Percentiles rank a stretch among this genome's conserved stretches.
Evolutionary conservation across 176 grass and related monocot genomes (phyloP).

Genomic region (Juncus effusus): DNA sequence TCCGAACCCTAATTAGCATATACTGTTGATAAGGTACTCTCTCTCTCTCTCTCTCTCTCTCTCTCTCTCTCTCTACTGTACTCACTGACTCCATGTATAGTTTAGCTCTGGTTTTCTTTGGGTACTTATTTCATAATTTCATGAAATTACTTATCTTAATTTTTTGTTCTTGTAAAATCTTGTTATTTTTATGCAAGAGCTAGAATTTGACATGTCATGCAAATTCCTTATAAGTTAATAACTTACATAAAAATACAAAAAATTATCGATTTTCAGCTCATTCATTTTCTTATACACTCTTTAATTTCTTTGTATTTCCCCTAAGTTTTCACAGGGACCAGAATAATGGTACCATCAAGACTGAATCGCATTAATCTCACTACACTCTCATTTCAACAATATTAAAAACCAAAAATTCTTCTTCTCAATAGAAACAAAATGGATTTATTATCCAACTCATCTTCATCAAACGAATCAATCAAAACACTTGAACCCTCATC

Average conservation of each 20-base stretch:
- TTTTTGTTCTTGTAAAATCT: neutral
- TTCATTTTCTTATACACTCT: no score
- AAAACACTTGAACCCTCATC: constrained; percentile 3
- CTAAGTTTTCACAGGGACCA: neutral
- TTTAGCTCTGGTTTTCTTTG: neutral
- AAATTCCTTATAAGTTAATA: no score
- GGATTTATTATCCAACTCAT: neutral
- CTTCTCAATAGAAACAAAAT: neutral
- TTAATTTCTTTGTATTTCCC: neutral
- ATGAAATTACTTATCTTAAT: neutral
- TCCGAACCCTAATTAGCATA: neutral
- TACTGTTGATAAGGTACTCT: neutral
- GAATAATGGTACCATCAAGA: neutral
- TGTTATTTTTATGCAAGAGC: no score
- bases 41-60: neutral
- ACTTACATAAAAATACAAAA: no score
- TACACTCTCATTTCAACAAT: neutral
- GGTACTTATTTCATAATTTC: neutral
- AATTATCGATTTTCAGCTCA: no score
- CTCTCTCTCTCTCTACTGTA: neutral
- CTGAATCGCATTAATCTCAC: neutral
- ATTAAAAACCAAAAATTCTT: neutral
- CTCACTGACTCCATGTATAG: neutral
- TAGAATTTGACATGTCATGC: no score
- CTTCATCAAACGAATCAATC: neutral